Percentiles rank a stretch among this genome's conserved stretches.
Conservation (phyloP, 768 basidiomycete genomes). For the Serendipita sp. region DNA sequence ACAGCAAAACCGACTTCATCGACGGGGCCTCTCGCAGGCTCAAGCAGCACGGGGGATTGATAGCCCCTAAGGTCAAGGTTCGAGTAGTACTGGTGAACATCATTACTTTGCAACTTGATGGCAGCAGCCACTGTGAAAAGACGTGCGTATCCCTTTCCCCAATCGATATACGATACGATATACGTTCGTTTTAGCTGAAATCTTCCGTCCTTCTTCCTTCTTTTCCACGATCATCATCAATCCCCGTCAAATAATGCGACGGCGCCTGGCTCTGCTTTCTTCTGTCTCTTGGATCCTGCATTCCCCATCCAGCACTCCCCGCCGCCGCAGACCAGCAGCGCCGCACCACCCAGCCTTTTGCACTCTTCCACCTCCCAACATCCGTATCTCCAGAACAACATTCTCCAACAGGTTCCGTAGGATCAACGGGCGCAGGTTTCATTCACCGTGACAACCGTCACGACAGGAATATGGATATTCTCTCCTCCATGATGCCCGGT, state of each 20-base stretch:
- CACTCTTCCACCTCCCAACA: neutral
- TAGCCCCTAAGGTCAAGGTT: no score
- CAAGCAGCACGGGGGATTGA: no score
- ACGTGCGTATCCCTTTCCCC: no score
- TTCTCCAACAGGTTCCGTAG: neutral
- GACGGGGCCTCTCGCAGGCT: neutral
- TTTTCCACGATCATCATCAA: no score
- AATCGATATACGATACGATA: no score
- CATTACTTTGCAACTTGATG: no score
- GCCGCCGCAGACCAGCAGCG: neutral
- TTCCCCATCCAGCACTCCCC: neutral
- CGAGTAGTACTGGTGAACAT: no score
- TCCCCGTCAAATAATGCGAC: no score
- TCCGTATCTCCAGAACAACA: neutral
- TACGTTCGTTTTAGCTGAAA: no score
- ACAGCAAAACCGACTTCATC: neutral
- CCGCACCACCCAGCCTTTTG: neutral
- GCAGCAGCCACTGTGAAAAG: no score
- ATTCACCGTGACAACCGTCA: neutral
- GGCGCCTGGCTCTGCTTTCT: neutral
- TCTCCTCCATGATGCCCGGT: neutral
- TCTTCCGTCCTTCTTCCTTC: no score
- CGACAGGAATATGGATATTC: neutral
- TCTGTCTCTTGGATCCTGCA: neutral
- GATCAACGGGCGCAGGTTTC: neutral